Evolutionary conservation across 2,329 filamentous ascomycete genomes (phyloP).

Genomic region (Ceratocystis papillata): DNA sequence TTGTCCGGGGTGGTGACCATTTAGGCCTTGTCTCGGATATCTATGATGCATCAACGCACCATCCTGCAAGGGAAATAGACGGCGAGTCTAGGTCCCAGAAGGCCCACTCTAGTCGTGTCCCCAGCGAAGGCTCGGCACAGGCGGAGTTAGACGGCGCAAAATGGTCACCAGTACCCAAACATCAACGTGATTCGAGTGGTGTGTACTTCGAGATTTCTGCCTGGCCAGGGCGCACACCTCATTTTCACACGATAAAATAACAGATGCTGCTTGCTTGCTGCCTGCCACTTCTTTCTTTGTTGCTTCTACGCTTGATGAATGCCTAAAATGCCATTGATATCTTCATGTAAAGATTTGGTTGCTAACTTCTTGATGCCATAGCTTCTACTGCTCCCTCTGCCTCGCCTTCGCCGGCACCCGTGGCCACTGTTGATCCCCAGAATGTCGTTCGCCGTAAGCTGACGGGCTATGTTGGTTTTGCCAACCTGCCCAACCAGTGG

Average conservation of each 20-base stretch:
- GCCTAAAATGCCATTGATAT: background rate
- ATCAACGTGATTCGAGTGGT: slow-evolving; percentile 15
- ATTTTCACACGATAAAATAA: slow-evolving; percentile 15
- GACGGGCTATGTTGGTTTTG: slow-evolving; percentile 96
- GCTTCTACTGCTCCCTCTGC: slow-evolving; percentile 11
- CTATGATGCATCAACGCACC: background rate
- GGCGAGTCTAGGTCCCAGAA: background rate
- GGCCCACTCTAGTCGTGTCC: background rate
- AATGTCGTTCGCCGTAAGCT: slow-evolving; percentile 98
- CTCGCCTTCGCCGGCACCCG: slow-evolving; percentile 28
- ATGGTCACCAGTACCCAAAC: slow-evolving; percentile 15
- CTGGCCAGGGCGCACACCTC: background rate
- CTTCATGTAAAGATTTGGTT: background rate
- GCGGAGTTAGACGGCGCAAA: background rate
- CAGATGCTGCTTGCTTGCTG: slow-evolving; percentile 2
- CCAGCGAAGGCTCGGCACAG: slow-evolving; percentile 6
- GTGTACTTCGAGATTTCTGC: background rate
- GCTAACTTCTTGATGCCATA: slow-evolving; percentile 18
- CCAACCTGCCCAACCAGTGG: slow-evolving; percentile 98
- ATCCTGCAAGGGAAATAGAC: background rate
- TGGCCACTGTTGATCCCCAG: slow-evolving; percentile 54
- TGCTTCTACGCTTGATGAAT: background rate
- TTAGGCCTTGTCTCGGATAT: background rate
- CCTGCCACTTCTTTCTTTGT: background rate
- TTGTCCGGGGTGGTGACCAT: background rate